Evolutionary conservation across 176 grass and related monocot genomes (phyloP), one percentile per base, ranked within the genome.

Genomic region (Rhynchospora breviuscula): DNA sequence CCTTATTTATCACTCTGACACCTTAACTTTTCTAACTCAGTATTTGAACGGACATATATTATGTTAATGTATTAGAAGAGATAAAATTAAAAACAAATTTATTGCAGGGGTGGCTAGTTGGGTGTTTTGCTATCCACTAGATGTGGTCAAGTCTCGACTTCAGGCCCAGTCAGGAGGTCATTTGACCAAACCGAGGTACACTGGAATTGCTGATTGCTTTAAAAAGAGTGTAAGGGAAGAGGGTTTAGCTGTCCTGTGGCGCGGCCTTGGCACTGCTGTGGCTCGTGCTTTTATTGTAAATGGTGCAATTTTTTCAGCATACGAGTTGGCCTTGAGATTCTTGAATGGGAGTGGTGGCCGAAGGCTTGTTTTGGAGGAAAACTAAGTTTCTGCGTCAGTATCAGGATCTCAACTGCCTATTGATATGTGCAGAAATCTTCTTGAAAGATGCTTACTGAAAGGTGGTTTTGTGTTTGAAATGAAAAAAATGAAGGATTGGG

Each of bases 111-210:
- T 99, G 18, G 89, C 96, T 26, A 99, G 96, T 85, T 99, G 96
- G 96, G 88, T 93, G 26, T 91, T 87, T 86, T 93, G 93, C 86
- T 99, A 99, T 81, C 96, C 96, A 40, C 81, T 99, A 22, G 96
- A 99, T 80, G 96, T 99, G 82, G 88, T 99, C 25, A 99, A 99
- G 84, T 95, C 96, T 7, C 85, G 96, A 60, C 92, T 99, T 63
- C 96, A 99, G 85, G 96, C 93, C 52, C 96, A 98, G 79, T 44
- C 74, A 2, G 74, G 46, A 29, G 68, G 63, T 76, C 66, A 44
- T 51, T 48, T 62, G 87, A 56, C 43, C 12, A 53, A 71, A 76
- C 35, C 49, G 9, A 91, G 92, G 75, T 99, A 99, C 91, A 62
- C 48, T 14, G 96, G 96, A 77, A 82, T 99, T 77, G 85, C 66